Evolutionary conservation across 306 rosid species (phyloP), one percentile per base, ranked within the genome.

Genomic region (Castanea mollissima): DNA sequence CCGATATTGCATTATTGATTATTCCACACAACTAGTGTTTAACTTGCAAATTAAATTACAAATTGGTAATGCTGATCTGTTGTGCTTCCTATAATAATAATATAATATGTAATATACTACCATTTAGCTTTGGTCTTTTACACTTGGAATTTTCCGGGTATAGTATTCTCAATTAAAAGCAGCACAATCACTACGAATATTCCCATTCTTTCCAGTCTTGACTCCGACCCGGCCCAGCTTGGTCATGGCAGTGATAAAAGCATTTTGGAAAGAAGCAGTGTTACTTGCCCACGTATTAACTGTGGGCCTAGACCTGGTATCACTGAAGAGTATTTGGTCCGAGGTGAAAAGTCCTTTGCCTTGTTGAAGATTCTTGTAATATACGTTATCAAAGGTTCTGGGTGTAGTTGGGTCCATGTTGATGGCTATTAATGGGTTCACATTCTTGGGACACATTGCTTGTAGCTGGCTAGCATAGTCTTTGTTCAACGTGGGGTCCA

Each of bases 401-500:
- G 98, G 98, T 2, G 93, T 91, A 18, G 52, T 77, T 4, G 97
- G 98, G 85, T 93, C 98, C 97, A 93, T 93, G 86, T 93, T 68
- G 79, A 91, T 75, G 78, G 97, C 98, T 64, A 91, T 87, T 21
- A 69, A 74, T 1, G 96, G 90, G 84, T 88, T 89, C 44, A 91
- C 98, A 23, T 79, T 78, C 73, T 56, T 81, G 0, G 94, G 98
- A 62, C 96, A 93, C 91, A 83, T 83, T 6, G 78, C 52, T 35
- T 70, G 83, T 19, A 93, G 88, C 72, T 81, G 60, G 19, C 21
- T 1, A 29, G 86, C 90, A 23, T 93, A 93, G 3, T 44, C 5
- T 23, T 21, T 13, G 80, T 83, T 74, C 60, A 93, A 2, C 16
- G 92, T 76, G 4, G 89, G 91, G 82, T 91, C 97, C 70, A 89